phyloP scores from a whole-genome alignment of 2,329 filamentous ascomycete genomes.

The Phaeomoniella chlamydospora region DNA sequence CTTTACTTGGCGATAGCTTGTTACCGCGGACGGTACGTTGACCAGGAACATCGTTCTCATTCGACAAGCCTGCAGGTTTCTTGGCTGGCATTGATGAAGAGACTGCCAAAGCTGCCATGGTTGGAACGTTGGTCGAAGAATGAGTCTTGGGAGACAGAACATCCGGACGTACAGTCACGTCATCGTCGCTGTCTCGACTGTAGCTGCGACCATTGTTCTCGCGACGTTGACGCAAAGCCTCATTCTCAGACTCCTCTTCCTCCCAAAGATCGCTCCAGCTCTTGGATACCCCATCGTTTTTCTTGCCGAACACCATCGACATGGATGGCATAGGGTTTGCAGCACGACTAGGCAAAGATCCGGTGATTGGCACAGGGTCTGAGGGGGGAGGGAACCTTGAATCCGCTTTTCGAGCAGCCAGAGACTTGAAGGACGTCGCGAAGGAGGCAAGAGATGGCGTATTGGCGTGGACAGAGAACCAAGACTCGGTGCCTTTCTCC shows the following conservation, averaged over 20 bases:
- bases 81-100: background rate
- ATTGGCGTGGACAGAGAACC: constrained; percentile 63
- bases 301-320: constrained; percentile 64
- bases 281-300: constrained; percentile 74
- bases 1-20: constrained; percentile 47
- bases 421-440: constrained; percentile 65
- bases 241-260: constrained; percentile 65
- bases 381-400: constrained; percentile 32
- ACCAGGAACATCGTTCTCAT: constrained; percentile 42
- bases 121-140: constrained; percentile 32
- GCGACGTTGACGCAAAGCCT: constrained; percentile 44
- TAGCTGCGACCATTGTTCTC: constrained; percentile 59
- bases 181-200: constrained; percentile 58
- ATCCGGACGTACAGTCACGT: constrained; percentile 33
- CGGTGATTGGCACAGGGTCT: constrained; percentile 59
- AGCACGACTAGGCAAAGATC: constrained; percentile 56
- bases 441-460: constrained; percentile 74
- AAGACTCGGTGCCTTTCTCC: constrained; percentile 51
- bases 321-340: constrained; percentile 55
- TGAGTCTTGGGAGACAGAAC: constrained; percentile 41
- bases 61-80: constrained; percentile 23
- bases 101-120: background rate
- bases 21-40: constrained; percentile 20
- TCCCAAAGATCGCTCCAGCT: constrained; percentile 99
- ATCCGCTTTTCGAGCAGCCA: constrained; percentile 37